Conservation (phyloP, 495 filamentous ascomycete species). For the Hypoxylon subgilvum region DNA sequence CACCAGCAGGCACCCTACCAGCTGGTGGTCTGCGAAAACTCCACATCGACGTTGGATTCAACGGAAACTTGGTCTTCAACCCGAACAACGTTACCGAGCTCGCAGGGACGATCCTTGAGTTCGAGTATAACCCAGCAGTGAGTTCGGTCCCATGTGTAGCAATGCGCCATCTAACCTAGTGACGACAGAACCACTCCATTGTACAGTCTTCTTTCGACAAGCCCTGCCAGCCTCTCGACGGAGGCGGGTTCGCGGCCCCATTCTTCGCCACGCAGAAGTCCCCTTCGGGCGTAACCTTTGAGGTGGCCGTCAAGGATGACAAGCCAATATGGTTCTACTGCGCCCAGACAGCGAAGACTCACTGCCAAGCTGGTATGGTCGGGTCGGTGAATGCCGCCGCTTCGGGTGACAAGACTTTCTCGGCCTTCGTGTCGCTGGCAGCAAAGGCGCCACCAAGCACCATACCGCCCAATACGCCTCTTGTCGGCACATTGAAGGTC, state of each 20-base stretch:
- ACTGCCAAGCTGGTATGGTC: constrained; percentile 55
- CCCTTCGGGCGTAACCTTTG: constrained; percentile 47
- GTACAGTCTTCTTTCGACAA: constrained; percentile 50
- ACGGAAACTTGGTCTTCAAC: constrained; percentile 42
- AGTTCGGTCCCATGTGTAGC: background rate
- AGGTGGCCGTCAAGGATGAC: constrained; percentile 52
- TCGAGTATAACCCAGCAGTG: constrained; percentile 44
- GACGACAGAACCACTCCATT: constrained; percentile 48
- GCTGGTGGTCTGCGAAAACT: constrained; percentile 43
- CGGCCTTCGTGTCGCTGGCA: constrained; percentile 46
- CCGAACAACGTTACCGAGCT: constrained; percentile 49
- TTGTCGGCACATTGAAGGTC: constrained; percentile 45
- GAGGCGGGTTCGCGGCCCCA: constrained; percentile 48
- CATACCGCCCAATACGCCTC: constrained; percentile 45
- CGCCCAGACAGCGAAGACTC: constrained; percentile 50
- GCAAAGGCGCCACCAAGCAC: constrained; percentile 44
- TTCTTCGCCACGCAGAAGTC: constrained; percentile 50
- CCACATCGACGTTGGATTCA: constrained; percentile 45
- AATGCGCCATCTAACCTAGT: background rate
- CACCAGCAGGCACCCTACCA: constrained; percentile 41
- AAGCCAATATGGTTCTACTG: constrained; percentile 68
- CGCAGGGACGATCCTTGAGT: constrained; percentile 45
- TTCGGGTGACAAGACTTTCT: constrained; percentile 45
- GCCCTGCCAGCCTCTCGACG: constrained; percentile 47
- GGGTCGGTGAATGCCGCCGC: constrained; percentile 49